phyloP scores from a whole-genome alignment of 495 filamentous ascomycete species.

The Aspergillus bridgeri region DNA sequence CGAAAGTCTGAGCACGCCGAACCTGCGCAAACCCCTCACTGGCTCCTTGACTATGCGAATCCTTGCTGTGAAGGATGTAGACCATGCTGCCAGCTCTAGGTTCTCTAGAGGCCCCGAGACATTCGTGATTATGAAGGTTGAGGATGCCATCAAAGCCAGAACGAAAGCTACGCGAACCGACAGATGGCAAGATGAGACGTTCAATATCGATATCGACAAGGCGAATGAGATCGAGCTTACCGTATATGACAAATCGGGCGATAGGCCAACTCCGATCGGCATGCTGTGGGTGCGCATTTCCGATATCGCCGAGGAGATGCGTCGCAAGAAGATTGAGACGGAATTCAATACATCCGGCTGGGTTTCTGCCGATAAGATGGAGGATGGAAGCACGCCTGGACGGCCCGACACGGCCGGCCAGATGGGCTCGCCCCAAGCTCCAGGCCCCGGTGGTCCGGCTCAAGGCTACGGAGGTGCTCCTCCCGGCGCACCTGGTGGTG shows the following conservation, averaged over 20 bases:
- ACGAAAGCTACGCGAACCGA: constrained; percentile 87
- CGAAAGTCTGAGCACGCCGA: constrained; percentile 93
- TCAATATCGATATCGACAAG: constrained; percentile 91
- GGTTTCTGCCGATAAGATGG: constrained; percentile 96
- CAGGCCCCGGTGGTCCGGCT: constrained; percentile 19
- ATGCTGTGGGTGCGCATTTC: constrained; percentile 96
- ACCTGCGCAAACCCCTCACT: constrained; percentile 87
- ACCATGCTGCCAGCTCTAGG: constrained; percentile 82
- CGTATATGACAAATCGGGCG: constrained; percentile 88
- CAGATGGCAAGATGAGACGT: constrained; percentile 85
- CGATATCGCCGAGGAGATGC: constrained; percentile 95
- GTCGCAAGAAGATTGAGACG: constrained; percentile 93
- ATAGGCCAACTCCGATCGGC: constrained; percentile 87
- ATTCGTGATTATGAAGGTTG: constrained; percentile 91
- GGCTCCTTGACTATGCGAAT: constrained; percentile 85
- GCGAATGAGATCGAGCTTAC: constrained; percentile 98
- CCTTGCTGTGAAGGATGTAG: constrained; percentile 86
- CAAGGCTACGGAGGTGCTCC: constrained; percentile 26
- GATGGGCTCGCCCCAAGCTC: constrained; percentile 30
- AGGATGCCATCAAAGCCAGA: constrained; percentile 83
- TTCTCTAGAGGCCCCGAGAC: constrained; percentile 92
- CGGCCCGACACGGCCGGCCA: constrained; percentile 44
- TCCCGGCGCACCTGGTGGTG: constrained; percentile 39
- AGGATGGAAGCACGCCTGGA: constrained; percentile 43
- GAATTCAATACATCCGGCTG: constrained; percentile 88